These are phyloP conservation scores for Xylaria scruposa DNA, from an alignment of 495 filamentous ascomycete genomes.

Conservation along the genomic window DNA sequence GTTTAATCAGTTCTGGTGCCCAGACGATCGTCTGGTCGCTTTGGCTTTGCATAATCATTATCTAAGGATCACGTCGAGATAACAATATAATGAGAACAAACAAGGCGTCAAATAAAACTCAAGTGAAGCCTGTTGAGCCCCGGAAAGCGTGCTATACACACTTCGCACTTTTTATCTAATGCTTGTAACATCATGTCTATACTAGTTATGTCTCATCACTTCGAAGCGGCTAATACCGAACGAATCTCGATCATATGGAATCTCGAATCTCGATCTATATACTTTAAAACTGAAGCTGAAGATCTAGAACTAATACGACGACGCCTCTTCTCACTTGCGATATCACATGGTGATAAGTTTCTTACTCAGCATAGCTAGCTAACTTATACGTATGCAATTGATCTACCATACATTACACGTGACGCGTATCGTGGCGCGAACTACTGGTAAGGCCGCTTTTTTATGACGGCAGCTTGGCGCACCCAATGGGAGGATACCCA, in stretches of 20 bases:
- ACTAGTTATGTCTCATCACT: too few relatives aligned
- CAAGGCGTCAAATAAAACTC: not conserved
- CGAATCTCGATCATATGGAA: too few relatives aligned
- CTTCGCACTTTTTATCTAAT: not conserved
- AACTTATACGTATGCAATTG: too few relatives aligned
- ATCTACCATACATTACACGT: too few relatives aligned
- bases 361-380: too few relatives aligned
- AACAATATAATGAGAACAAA: not conserved
- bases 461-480: not conserved
- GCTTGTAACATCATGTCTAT: not conserved
- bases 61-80: not conserved
- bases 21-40: not conserved
- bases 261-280: too few relatives aligned
- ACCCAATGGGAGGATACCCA: not conserved
- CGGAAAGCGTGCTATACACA: not conserved
- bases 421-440: not conserved
- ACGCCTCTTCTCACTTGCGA: not conserved
- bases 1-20: not conserved
- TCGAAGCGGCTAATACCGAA: too few relatives aligned
- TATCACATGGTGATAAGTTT: too few relatives aligned
- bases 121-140: not conserved
- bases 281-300: not conserved
- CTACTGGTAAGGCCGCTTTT: not conserved
- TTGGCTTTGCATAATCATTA: not conserved
- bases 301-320: not conserved